Base-by-base conservation (phyloP, 1,284 basidiomycete genomes). In the Rhodotorula sp. region DNA sequence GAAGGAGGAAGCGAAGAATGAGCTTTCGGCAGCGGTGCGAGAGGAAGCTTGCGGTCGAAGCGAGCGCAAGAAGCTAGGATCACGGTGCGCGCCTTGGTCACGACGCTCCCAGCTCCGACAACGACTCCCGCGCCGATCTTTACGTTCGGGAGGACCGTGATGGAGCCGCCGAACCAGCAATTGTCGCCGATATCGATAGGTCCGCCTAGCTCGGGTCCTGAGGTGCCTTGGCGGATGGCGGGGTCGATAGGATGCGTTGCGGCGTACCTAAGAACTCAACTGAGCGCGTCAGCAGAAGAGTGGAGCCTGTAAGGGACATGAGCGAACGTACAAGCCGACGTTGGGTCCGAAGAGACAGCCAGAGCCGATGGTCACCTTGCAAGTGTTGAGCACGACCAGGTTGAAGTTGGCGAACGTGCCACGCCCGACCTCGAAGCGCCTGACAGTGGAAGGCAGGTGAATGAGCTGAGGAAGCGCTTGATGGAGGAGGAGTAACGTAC, bases 151-250 rank as follows among this genome's bases (percentile, higher is more conserved):
- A 81, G 75, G 55, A 85, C 79, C 46, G 80, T 79, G 5, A 77
- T 82, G n/a, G 79, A 79, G 0, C 82, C 83, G 4, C 83, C 83
- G 31, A 82, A 76, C 82, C 82, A 83, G 70, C 78, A 80, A 71
- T 83, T 81, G 56, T 80, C 70, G 6, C 79, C 82, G 55, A 83
- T 81, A 0, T 60, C 70, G 65, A 83, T 80, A 10, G 81, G 79
- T 31, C 75, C 75, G 2, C 79, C 80, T 73, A 75, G 78, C 70
- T 83, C 82, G 22, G 76, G 76, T 11, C 81, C 80, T 20, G 65
- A 52, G 1, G 67, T 64, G 2, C 75, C 76, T 46, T 74, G 76
- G 8, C 78, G 68, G 53, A 77, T 77, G 74, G 82, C 80, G 15
- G 82, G 82, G 16, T 77, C 69, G 59, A 81, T 64, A 2, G 82